A percentile compares a stretch with the other conserved stretches of the same genome.
These are phyloP conservation scores for Cruciata laevipes DNA, from an alignment of 257 asterid species.

Conservation along the genomic window DNA sequence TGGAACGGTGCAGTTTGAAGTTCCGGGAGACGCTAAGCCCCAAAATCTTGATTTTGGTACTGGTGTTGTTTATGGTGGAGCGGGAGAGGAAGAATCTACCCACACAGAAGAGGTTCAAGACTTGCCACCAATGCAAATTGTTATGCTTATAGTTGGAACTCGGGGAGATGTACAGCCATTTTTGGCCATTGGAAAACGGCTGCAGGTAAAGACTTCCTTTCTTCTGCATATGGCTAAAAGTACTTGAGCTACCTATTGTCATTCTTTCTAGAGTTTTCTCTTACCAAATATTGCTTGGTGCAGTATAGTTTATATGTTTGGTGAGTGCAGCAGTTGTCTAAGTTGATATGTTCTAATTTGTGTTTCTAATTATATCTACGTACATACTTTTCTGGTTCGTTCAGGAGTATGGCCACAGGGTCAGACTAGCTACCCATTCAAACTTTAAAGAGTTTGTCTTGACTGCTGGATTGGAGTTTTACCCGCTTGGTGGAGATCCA, in stretches of 20 bases:
- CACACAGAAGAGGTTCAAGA: slow-evolving; percentile 29
- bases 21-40: slow-evolving; percentile 52
- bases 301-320: slow-evolving; percentile 2
- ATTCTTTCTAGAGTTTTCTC: background rate
- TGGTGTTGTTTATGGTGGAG: slow-evolving; percentile 30
- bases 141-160: slow-evolving; percentile 87
- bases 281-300: background rate
- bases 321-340: background rate
- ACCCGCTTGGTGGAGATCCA: slow-evolving; percentile 89
- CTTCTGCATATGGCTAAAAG: background rate
- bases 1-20: slow-evolving; percentile 75
- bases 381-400: slow-evolving; percentile 8
- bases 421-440: slow-evolving; percentile 74
- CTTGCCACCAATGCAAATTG: slow-evolving; percentile 71
- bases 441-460: slow-evolving; percentile 76
- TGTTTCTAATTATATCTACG: background rate
- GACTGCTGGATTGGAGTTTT: slow-evolving; percentile 80
- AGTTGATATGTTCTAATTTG: background rate
- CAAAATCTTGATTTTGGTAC: slow-evolving; percentile 41
- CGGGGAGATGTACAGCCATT: slow-evolving; percentile 94
- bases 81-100: slow-evolving; percentile 21
- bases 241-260: background rate
- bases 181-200: slow-evolving; percentile 73
- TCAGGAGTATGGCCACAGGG: slow-evolving; percentile 88
- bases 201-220: slow-evolving; percentile 41